Evolutionary conservation across 2,329 filamentous ascomycete genomes (phyloP).

Genomic region (Penicillium sp.): DNA sequence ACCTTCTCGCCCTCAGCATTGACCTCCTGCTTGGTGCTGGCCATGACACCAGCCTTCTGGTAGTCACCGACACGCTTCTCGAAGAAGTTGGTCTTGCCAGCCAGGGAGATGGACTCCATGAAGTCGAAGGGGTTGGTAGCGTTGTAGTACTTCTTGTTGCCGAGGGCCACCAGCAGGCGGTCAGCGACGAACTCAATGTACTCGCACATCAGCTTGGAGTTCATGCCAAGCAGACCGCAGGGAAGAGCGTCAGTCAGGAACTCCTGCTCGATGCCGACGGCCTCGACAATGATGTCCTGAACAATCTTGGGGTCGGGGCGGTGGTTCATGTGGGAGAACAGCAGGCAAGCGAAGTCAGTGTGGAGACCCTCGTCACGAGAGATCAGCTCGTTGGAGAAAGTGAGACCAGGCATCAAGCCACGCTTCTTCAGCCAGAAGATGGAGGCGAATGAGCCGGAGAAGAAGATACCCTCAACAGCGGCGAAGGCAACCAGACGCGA

Average conservation of each 20-base stretch:
- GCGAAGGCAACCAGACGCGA: constrained; percentile 95
- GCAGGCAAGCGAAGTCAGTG: constrained; percentile 96
- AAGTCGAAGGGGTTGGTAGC: constrained; percentile 97
- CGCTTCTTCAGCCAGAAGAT: constrained; percentile 99
- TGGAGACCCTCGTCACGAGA: constrained; percentile 99
- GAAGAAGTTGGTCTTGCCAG: constrained; percentile 99
- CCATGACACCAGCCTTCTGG: constrained; percentile 99
- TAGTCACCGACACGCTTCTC: constrained; percentile 99
- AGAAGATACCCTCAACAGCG: constrained; percentile 99
- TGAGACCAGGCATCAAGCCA: constrained; percentile 95
- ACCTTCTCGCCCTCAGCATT: constrained; percentile 49
- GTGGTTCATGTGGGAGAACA: constrained; percentile 96
- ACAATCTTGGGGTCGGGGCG: constrained; percentile 80
- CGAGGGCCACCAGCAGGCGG: constrained; percentile 85
- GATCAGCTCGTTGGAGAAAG: constrained; percentile 99
- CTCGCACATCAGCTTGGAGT: constrained; percentile 94
- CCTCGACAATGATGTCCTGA: constrained; percentile 86
- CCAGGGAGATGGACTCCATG: constrained; percentile 99
- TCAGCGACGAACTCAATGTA: constrained; percentile 99
- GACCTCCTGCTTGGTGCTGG: constrained; percentile 72
- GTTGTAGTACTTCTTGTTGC: constrained; percentile 92
- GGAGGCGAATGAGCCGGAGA: constrained; percentile 95
- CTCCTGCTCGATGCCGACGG: constrained; percentile 92
- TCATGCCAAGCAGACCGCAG: constrained; percentile 93
- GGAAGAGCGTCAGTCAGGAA: constrained; percentile 96